phyloP scores from a whole-genome alignment of 2,329 filamentous ascomycete species.

The Didymella glomerata region DNA sequence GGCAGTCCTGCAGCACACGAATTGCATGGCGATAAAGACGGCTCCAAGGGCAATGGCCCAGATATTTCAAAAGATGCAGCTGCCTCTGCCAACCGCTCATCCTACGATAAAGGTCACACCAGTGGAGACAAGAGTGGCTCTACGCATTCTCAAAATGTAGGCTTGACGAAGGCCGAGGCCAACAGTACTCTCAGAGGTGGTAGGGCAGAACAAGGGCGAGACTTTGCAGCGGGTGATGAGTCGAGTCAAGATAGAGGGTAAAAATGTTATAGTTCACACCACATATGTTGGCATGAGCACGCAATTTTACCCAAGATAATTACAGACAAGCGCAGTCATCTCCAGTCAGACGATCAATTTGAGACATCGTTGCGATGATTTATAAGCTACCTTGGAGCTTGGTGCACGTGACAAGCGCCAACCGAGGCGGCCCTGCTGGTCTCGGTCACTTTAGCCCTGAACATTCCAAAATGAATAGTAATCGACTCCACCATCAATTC shows the following conservation, averaged over 20 bases:
- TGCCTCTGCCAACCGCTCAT: neutral
- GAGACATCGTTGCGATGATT: conserved; percentile 10
- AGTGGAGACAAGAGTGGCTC: neutral
- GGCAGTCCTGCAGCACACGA: conserved; percentile 3
- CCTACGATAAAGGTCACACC: no score
- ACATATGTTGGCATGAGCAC: neutral
- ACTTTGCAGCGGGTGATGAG: neutral
- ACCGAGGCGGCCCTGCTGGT: conserved; percentile 10
- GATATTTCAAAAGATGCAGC: neutral
- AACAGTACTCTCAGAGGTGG: neutral
- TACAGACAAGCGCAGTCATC: neutral
- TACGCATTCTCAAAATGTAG: neutral
- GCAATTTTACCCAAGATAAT: neutral
- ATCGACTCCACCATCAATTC: conserved; percentile 12
- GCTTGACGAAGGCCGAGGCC: neutral
- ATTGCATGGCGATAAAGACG: neutral
- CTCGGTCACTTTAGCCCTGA: conserved; percentile 3
- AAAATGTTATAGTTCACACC: neutral
- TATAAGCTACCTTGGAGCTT: neutral
- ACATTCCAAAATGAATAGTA: conserved; percentile 16
- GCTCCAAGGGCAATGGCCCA: neutral
- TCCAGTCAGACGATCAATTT: neutral
- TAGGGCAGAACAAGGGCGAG: neutral
- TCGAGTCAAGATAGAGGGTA: neutral
- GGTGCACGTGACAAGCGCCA: conserved; percentile 9